A percentile compares a stretch with the other conserved stretches of the same genome.
Conservation (phyloP, 148 eudicot genomes). For the Rhododendron vialii region DNA sequence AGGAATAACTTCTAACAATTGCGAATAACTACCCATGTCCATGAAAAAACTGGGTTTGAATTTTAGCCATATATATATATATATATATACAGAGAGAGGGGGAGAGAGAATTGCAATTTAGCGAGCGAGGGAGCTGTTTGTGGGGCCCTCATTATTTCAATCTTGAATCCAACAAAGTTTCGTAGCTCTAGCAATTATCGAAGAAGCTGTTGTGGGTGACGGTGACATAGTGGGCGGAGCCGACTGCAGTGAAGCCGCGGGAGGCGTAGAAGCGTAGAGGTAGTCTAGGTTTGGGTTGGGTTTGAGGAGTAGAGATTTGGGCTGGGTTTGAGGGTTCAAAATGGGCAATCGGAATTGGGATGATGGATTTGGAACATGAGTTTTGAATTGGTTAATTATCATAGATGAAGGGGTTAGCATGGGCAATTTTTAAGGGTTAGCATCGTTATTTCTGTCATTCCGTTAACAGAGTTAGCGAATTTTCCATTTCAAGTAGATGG, state of each 20-base stretch:
- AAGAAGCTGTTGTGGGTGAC: background rate
- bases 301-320: background rate
- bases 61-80: no score
- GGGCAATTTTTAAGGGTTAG: background rate
- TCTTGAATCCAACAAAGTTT: no score
- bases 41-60: no score
- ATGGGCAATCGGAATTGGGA: background rate
- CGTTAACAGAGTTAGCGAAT: background rate
- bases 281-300: background rate
- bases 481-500: background rate
- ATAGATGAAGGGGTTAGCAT: background rate
- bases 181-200: no score
- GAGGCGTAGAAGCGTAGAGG: background rate
- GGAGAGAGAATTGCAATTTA: no score
- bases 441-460: background rate
- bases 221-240: background rate
- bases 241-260: background rate
- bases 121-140: no score
- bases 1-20: no score
- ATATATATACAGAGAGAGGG: no score
- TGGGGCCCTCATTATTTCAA: no score
- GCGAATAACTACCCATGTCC: no score
- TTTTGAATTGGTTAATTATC: no score
- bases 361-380: no score
- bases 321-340: background rate